Base-by-base conservation (phyloP, 106 monocot genomes). In the Triglochin maritima region DNA sequence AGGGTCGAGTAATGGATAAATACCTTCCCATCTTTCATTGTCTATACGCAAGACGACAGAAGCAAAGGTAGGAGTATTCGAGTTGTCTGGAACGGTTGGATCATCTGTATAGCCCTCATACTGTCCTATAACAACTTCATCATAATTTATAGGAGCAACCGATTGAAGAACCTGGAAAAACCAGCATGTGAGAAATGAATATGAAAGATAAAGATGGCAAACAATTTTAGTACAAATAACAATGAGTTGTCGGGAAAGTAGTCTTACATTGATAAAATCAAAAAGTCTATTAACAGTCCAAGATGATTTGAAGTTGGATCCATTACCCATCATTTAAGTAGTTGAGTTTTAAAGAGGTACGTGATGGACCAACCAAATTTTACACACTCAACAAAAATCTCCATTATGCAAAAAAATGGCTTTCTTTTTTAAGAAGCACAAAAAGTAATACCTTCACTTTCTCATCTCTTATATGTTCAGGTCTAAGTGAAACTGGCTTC, bases 21-120 rank as follows among this genome's bases (percentile, higher is more conserved):
- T 67, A 92, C 92, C 92, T 80, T 92, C 92, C 92, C 92, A 92
- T 92, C 92, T 82, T 80, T 92, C 92, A 81, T 85, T 92, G 70
- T 92, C 82, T 76, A 92, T 87, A 44, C 72, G 60, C 16, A 92
- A 51, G 74, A 92, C 49, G 50, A 92, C 80, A 65, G 84, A 80
- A 48, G 92, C 85, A 82, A 92, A 92, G 50, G 92, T 92, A 43
- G 92, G 92, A 11, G 92, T 92, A 69, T 87, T 92, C 3, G 92
- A 92, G 44, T 56, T 70, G 41, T 84, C 63, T 65, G 92, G 69
- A 70, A 92, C 92, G 44, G 92, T 92, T 70, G 82, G 81, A 56
- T 92, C 92, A 81, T 92, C 87, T 71, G 62, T 87, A 71, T 92
- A 92, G 46, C 92, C 92, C 42, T 87, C 92, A 59, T 92, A 92